A percentile compares a stretch with the other conserved stretches of the same genome.
Evolutionary conservation across 768 basidiomycete species (phyloP).

Genomic region (Collybia sp.): DNA sequence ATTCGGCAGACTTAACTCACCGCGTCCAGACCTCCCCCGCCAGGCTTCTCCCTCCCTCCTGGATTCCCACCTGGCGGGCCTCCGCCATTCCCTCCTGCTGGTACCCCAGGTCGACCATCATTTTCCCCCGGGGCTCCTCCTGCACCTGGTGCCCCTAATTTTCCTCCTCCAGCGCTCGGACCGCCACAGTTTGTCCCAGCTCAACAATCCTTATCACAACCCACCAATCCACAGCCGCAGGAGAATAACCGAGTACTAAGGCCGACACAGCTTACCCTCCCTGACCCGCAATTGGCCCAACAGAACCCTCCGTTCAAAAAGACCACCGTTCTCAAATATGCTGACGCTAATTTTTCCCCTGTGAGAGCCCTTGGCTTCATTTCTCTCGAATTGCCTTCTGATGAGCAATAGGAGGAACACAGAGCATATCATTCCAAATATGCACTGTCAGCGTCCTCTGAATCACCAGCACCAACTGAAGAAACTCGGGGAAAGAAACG

Average conservation of each 20-base stretch:
- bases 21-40: slow-evolving; percentile 31
- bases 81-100: slow-evolving; percentile 16
- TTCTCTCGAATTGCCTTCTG: background rate
- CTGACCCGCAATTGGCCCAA: slow-evolving; percentile 55
- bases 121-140: slow-evolving; percentile 31
- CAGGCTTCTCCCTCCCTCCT: slow-evolving; percentile 51
- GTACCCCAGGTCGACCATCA: slow-evolving; percentile 11
- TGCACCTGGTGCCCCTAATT: slow-evolving; percentile 10
- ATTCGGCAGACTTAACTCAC: slow-evolving; percentile 15
- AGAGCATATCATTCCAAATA: background rate
- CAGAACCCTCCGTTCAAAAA: slow-evolving; percentile 76
- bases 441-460: background rate
- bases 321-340: slow-evolving; percentile 65
- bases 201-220: slow-evolving; percentile 9
- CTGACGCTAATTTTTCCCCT: slow-evolving; percentile 74
- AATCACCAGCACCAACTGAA: background rate
- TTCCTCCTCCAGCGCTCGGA: slow-evolving; percentile 6
- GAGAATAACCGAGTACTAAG: slow-evolving; percentile 12
- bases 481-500: background rate
- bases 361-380: slow-evolving; percentile 35
- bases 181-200: slow-evolving; percentile 12
- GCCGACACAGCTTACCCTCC: slow-evolving; percentile 37
- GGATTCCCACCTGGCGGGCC: slow-evolving; percentile 32
- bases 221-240: slow-evolving; percentile 7
- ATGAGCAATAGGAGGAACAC: background rate